Percentiles rank a stretch among this genome's conserved stretches.
Evolutionary conservation across 805 yeast genomes (phyloP).

Genomic region (Ogataea ganodermae): DNA sequence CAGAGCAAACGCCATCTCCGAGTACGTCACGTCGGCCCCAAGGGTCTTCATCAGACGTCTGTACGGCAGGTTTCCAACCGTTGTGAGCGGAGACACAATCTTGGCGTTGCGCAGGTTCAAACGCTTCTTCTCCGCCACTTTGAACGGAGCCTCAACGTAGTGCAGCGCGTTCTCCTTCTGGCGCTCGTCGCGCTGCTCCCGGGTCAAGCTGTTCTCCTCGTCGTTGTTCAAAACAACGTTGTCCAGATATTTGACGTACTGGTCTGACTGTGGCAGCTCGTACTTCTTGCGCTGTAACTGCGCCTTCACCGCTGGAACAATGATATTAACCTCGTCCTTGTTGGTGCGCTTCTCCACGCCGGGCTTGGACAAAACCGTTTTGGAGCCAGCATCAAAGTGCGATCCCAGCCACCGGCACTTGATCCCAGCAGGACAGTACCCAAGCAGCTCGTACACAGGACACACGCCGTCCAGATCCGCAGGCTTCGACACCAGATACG

Average conservation of each 20-base stretch:
- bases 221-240: conserved; percentile 47
- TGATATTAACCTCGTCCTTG: conserved; percentile 63
- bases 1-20: conserved; percentile 90
- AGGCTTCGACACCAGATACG: conserved; percentile 65
- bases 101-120: conserved; percentile 71
- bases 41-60: conserved; percentile 87
- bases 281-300: conserved; percentile 62
- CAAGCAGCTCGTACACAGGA: conserved; percentile 80
- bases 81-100: conserved; percentile 92
- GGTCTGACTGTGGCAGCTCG: conserved; percentile 57
- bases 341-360: conserved; percentile 35
- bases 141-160: conserved; percentile 78
- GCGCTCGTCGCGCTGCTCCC: conserved; percentile 30
- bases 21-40: conserved; percentile 91
- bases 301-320: conserved; percentile 47
- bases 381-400: conserved; percentile 56
- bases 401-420: conserved; percentile 89
- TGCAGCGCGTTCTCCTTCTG: conserved; percentile 42
- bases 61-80: conserved; percentile 96
- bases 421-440: conserved; percentile 89
- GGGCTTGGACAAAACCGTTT: conserved; percentile 45
- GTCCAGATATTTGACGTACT: conserved; percentile 65
- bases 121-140: conserved; percentile 77
- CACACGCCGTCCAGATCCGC: conserved; percentile 75
- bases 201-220: conserved; percentile 38